Evolutionary conservation across 2,329 filamentous ascomycete genomes (phyloP).

Genomic region (Cercospora beticola): DNA sequence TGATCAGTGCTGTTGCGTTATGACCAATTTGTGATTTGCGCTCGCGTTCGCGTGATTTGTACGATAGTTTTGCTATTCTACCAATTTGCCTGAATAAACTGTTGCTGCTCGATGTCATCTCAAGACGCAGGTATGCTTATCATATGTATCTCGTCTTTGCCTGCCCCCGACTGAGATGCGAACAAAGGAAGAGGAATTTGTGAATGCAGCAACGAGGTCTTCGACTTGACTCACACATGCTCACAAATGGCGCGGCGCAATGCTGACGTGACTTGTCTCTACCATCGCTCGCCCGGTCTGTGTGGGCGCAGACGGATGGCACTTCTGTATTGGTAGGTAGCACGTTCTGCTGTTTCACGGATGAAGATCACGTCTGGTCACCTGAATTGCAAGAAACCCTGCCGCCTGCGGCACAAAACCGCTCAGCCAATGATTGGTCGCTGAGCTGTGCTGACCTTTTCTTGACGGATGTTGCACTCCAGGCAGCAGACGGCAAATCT

Average conservation of each 20-base stretch:
- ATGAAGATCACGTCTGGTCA: not conserved
- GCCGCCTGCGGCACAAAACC: not conserved
- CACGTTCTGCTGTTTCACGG: not conserved
- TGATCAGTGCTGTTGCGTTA: not conserved
- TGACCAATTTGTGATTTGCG: not conserved
- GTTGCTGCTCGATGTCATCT: not conserved
- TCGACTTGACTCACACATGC: not conserved
- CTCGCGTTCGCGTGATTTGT: not conserved
- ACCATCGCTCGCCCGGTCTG: not conserved
- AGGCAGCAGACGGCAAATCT: slow-evolving; percentile 1
- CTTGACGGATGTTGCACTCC: not conserved
- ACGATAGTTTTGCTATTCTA: not conserved
- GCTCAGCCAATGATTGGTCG: not conserved
- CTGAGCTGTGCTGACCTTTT: not conserved
- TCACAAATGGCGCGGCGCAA: not conserved
- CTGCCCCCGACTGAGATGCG: not conserved
- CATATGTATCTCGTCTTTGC: not conserved
- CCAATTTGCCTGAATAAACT: not conserved
- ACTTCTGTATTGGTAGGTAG: not conserved
- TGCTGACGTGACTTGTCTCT: not conserved
- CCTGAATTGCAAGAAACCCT: not conserved
- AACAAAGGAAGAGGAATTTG: not conserved
- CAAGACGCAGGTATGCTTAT: not conserved
- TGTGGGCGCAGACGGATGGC: not conserved
- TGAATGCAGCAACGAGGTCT: not conserved